Percentiles rank a stretch among this genome's conserved stretches.
These are phyloP conservation scores for Leucoagaricus sp. DNA, from an alignment of 1,284 basidiomycete genomes.

Conservation along the genomic window DNA sequence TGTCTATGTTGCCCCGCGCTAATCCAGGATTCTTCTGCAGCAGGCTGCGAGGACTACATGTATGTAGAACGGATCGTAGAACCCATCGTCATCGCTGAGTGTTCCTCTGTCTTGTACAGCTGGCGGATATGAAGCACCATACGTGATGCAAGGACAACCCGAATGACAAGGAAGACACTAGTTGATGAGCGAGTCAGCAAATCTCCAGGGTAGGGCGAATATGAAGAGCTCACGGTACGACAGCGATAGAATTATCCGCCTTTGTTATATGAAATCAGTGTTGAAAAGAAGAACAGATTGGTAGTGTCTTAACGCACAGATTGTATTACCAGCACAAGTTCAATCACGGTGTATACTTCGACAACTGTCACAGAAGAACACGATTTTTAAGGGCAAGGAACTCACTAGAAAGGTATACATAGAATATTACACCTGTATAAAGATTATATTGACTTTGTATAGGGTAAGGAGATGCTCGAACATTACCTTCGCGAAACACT, in stretches of 20 bases:
- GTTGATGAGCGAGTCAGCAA: not conserved
- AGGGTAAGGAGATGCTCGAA: not conserved
- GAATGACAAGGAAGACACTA: not conserved
- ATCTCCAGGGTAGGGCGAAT: not conserved
- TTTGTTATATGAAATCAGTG: not conserved
- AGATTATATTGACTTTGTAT: not conserved
- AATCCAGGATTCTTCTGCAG: too few species aligned
- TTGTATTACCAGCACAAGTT: not conserved
- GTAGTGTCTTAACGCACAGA: not conserved
- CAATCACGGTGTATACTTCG: not conserved
- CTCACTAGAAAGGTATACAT: not conserved
- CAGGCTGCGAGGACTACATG: not conserved
- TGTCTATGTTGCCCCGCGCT: too few species aligned
- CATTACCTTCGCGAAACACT: conserved; percentile 1
- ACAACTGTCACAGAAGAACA: not conserved
- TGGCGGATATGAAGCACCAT: conserved; percentile 1
- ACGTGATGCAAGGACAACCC: not conserved
- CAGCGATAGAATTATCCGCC: not conserved
- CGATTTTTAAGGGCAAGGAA: not conserved
- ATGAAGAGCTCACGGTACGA: conserved; percentile 7
- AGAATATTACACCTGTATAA: not conserved
- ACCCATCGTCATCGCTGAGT: not conserved
- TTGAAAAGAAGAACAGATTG: not conserved
- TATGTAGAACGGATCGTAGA: not conserved
- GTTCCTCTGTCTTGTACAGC: not conserved